Conservation (phyloP, 768 basidiomycete species). For the Dioszegia hungarica region DNA sequence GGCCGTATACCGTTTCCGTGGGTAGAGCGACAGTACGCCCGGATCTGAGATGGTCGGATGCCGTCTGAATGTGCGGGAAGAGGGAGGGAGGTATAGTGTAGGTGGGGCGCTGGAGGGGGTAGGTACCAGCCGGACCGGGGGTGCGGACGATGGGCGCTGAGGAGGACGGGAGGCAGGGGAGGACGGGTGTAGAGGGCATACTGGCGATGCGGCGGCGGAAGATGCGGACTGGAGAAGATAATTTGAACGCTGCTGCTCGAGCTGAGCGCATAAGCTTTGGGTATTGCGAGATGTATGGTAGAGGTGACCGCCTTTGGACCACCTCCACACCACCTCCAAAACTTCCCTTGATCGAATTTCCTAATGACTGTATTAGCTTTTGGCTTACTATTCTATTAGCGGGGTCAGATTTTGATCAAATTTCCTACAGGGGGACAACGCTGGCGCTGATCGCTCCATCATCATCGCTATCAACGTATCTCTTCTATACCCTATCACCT, state of each 20-base stretch:
- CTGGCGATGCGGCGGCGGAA: not conserved
- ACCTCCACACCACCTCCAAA: not conserved
- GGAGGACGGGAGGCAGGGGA: conserved; percentile 21
- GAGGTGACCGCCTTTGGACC: not conserved
- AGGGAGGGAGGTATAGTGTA: conserved; percentile 25
- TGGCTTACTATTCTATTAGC: not conserved
- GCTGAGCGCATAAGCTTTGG: not conserved
- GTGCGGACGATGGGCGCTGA: conserved; percentile 15
- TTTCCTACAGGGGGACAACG: no score
- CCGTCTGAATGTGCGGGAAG: conserved; percentile 21
- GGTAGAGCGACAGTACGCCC: conserved; percentile 67
- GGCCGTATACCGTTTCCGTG: conserved; percentile 96
- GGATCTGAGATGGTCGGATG: conserved; percentile 35
- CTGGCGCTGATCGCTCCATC: not conserved
- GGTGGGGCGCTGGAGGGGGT: conserved; percentile 31
- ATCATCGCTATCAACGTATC: no score
- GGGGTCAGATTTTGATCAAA: no score
- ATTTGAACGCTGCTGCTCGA: not conserved
- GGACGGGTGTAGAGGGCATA: conserved; percentile 30
- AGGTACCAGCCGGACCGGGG: conserved; percentile 16
- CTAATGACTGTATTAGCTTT: not conserved
- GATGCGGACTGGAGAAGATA: not conserved
- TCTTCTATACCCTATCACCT: no score
- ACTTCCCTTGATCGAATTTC: not conserved
- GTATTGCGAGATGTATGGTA: no score